These are phyloP conservation scores for Setaria italica DNA, from an alignment of 202 grass and related monocot species.

Conservation along the genomic window DNA sequence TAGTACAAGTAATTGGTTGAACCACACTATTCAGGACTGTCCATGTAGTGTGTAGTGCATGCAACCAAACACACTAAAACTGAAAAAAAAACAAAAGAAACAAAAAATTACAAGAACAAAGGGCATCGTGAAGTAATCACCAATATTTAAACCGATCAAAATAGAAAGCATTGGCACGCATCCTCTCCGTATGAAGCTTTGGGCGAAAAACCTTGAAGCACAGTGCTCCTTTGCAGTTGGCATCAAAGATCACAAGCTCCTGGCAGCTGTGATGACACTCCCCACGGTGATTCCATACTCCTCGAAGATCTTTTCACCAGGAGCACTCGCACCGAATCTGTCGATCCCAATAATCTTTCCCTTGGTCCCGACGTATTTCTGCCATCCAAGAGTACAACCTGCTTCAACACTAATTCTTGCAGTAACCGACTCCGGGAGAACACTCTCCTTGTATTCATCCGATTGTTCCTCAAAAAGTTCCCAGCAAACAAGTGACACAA, in stretches of 20 bases:
- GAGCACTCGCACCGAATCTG: constrained; percentile 80
- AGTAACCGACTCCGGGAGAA: constrained; percentile 65
- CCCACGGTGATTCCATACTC: constrained; percentile 71
- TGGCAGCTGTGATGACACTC: constrained; percentile 60
- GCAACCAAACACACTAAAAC: too few relatives aligned
- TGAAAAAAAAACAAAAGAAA: background rate
- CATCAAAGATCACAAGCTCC: constrained; percentile 48
- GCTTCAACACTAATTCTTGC: constrained; percentile 78
- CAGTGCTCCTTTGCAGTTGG: background rate
- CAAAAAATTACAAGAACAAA: background rate
- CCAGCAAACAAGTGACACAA: constrained; percentile 80
- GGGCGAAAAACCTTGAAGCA: too few relatives aligned
- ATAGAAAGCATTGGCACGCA: constrained; percentile 10
- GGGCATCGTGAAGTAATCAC: background rate
- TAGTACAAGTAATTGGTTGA: too few relatives aligned
- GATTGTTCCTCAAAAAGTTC: constrained; percentile 80
- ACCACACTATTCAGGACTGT: too few relatives aligned
- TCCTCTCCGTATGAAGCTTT: background rate
- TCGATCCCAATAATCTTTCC: constrained; percentile 87
- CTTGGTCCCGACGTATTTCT: constrained; percentile 63
- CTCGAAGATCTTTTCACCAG: constrained; percentile 76
- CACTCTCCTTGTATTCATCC: constrained; percentile 82
- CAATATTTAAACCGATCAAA: background rate
- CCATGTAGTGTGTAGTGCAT: too few relatives aligned
- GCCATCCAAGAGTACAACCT: constrained; percentile 66